These are phyloP conservation scores for Abelmoschus esculentus DNA, from an alignment of 345 rosid genomes.

Conservation along the genomic window DNA sequence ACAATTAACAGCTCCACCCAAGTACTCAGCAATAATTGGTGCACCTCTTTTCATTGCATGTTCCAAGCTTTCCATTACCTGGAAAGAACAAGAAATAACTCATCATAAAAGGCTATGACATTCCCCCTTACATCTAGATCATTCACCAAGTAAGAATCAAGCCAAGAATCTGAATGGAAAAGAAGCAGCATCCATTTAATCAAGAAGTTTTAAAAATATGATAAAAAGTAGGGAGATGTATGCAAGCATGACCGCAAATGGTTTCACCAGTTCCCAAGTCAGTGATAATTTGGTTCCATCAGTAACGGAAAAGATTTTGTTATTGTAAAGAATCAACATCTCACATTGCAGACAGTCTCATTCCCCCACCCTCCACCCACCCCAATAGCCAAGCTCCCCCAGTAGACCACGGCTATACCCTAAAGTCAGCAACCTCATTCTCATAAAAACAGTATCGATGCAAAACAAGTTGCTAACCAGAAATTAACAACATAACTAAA, in stretches of 20 bases:
- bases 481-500: neutral
- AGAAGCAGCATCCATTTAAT: neutral
- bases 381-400: neutral
- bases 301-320: neutral
- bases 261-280: neutral
- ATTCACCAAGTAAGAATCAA: neutral
- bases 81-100: conserved; percentile 7
- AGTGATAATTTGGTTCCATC: neutral
- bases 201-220: neutral
- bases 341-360: neutral
- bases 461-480: neutral
- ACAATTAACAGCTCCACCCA: conserved; percentile 97
- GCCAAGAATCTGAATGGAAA: neutral
- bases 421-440: neutral
- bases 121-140: neutral
- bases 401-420: neutral
- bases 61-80: conserved; percentile 99
- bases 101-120: conserved; percentile 1
- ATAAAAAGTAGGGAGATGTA: neutral
- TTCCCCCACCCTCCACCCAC: neutral
- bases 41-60: conserved; percentile 96
- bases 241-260: neutral
- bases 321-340: neutral
- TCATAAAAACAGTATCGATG: neutral
- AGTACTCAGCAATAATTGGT: conserved; percentile 91